Percentiles rank a stretch among this genome's conserved stretches.
These are phyloP conservation scores for Leccinum rimulosum DNA, from an alignment of 768 basidiomycete genomes.

Conservation along the genomic window DNA sequence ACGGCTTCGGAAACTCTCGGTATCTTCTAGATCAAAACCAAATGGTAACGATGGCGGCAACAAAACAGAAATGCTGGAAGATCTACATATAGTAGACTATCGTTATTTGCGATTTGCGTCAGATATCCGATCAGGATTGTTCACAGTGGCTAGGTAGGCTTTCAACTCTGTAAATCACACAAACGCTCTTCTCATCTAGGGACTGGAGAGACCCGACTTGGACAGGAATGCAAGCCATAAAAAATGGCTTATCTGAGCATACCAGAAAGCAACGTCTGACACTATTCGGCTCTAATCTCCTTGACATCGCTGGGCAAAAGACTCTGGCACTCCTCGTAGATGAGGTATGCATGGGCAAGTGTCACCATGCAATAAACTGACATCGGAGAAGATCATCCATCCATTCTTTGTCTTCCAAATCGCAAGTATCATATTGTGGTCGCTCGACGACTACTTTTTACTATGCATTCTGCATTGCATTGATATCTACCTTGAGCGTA, in stretches of 20 bases:
- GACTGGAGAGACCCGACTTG: slow-evolving; percentile 88
- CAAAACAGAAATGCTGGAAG: slow-evolving; percentile 40
- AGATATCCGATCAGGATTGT: slow-evolving; percentile 80
- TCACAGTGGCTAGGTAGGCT: slow-evolving; percentile 71
- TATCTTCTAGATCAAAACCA: slow-evolving; percentile 28
- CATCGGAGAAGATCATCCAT: slow-evolving; percentile 68
- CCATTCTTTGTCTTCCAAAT: slow-evolving; percentile 99
- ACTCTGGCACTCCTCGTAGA: slow-evolving; percentile 76
- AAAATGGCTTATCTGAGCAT: slow-evolving; percentile 55
- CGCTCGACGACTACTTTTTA: slow-evolving; percentile 92
- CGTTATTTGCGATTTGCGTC: slow-evolving; percentile 89
- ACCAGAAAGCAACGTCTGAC: slow-evolving; percentile 62
- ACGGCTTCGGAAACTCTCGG: slow-evolving; percentile 16
- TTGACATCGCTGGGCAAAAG: slow-evolving; percentile 89
- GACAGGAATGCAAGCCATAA: slow-evolving; percentile 59
- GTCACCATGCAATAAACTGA: slow-evolving; percentile 1
- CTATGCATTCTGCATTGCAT: slow-evolving; percentile 94
- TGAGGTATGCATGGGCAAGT: slow-evolving; percentile 58
- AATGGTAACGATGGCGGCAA: slow-evolving; percentile 32
- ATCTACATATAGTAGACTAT: slow-evolving; percentile 78
- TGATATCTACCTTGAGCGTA: slow-evolving; percentile 86
- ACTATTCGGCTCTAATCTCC: slow-evolving; percentile 82
- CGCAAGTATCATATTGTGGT: slow-evolving; percentile 92
- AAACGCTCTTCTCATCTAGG: slow-evolving; percentile 39
- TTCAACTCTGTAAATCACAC: background rate